These are phyloP conservation scores for Diversispora eburnea DNA, from an alignment of 192 early-diverging fungal genomes.

Conservation along the genomic window DNA sequence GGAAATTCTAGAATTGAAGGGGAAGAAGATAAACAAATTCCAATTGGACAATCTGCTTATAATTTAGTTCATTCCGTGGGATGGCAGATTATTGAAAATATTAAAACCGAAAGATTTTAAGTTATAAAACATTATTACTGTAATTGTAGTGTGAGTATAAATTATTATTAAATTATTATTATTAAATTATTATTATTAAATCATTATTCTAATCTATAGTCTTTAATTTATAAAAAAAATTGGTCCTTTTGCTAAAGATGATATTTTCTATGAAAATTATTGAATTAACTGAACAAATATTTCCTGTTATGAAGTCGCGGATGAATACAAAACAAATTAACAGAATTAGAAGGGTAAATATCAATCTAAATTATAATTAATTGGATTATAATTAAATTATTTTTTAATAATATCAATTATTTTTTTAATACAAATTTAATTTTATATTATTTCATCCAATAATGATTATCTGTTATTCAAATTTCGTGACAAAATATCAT, in stretches of 20 bases:
- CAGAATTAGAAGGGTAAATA: constrained; percentile 3
- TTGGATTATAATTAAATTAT: too few relatives aligned
- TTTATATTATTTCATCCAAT: too few relatives aligned
- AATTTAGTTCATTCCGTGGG: not conserved
- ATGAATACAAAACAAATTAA: constrained; percentile 24
- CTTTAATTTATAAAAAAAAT: constrained; percentile 39
- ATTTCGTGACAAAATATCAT: too few relatives aligned
- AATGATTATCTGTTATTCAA: too few relatives aligned
- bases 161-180: not conserved
- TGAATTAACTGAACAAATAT: constrained; percentile 55
- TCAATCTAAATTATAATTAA: not conserved
- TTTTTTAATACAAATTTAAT: too few relatives aligned
- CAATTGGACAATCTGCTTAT: not conserved
- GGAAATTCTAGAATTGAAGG: not conserved
- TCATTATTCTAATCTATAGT: not conserved
- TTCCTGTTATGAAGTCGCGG: constrained; percentile 29
- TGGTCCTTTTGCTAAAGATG: constrained; percentile 42
- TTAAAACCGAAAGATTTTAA: constrained; percentile 6
- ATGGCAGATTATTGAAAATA: constrained; percentile 10
- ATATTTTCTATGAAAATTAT: constrained; percentile 45
- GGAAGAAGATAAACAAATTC: not conserved
- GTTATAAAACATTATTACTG: constrained; percentile 43
- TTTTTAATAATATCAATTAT: too few relatives aligned
- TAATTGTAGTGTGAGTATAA: constrained; percentile 56
- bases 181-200: not conserved